Percentiles rank a stretch among this genome's conserved stretches.
Conservation (phyloP, 1,284 basidiomycete species). For the Heterobasidion parviporum region DNA sequence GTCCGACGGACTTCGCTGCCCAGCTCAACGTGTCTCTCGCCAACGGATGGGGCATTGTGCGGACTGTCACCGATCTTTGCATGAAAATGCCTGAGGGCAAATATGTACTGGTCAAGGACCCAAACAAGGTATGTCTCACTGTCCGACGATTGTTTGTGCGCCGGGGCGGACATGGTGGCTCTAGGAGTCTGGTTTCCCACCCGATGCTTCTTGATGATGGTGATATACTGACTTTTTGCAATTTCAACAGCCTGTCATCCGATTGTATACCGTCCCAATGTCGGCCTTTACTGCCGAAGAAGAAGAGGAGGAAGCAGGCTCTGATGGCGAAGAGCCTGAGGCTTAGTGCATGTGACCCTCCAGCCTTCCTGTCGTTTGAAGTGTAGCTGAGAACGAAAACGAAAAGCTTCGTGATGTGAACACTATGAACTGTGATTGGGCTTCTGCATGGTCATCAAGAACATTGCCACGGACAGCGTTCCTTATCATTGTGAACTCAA, state of each 20-base stretch:
- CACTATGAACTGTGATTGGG: too few relatives aligned
- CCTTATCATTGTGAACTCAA: slow-evolving; percentile 24
- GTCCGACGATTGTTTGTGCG: slow-evolving; percentile 1
- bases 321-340: slow-evolving; percentile 45
- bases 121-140: slow-evolving; percentile 73
- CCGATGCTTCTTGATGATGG: neutral
- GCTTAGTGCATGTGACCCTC: slow-evolving; percentile 11
- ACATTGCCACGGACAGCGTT: neutral
- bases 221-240: slow-evolving; percentile 1
- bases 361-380: neutral
- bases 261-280: slow-evolving; percentile 87
- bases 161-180: slow-evolving; percentile 1
- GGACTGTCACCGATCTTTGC: slow-evolving; percentile 86
- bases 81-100: slow-evolving; percentile 96
- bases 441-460: too few relatives aligned
- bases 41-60: slow-evolving; percentile 98
- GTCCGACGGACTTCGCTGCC: slow-evolving; percentile 88
- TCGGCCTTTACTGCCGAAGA: slow-evolving; percentile 73
- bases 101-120: slow-evolving; percentile 92
- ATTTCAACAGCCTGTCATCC: slow-evolving; percentile 73
- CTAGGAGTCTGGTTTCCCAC: neutral
- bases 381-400: neutral
- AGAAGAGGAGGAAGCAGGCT: slow-evolving; percentile 41
- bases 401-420: too few relatives aligned
- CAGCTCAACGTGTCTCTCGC: slow-evolving; percentile 94